Base-by-base conservation (phyloP, 2,329 filamentous ascomycete genomes). In the Grosmannia clavigera region DNA sequence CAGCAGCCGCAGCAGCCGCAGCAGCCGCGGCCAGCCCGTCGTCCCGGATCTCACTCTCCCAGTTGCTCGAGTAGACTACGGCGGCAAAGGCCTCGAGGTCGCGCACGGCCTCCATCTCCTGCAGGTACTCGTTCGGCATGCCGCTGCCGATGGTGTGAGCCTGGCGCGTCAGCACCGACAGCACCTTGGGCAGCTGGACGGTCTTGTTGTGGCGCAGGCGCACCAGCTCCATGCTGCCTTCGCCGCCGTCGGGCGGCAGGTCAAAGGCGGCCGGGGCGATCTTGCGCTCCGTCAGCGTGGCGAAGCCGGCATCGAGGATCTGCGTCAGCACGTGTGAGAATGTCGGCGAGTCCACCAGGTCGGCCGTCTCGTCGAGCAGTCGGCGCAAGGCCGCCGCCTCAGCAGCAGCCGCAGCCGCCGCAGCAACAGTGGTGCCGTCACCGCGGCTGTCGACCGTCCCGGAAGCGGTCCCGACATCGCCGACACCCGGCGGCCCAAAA, bases 331-430 rank as follows among this genome's bases (percentile, higher is more conserved):
- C 91, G 68, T 91, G 87, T 0, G 86, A 82, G 73, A 97, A 97
- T 43, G 89, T 83, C 0, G 94, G 94, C 1, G 94, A 96, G 69
- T 99, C 94, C 69, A 97, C 86, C 29, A 99, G 81, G 70, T 99
- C 94, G 48, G 92, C 89, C 2, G 94, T 97, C 76, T 99, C 94
- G 70, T 99, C 92, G 1, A 99, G 82, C 25, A 99, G 81, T 61
- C 88, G 86, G 60, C 92, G 85, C 60, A 99, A 82, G 1, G 85
- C 82, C 7, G 74, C 71, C 12, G 78, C 70, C 50, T 61, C n/a
- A n/a, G 74, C 67, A 2, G 75, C 68, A 3, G 71, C 67, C 9
- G 72, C 68, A 3, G 71, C 61, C 16, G 70, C 68, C 33, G 67
- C 64, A 16, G 67, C 60, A 7, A 54, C 19, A 22, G 55, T 33